Base-by-base conservation (phyloP, 352 stramenopile genomes). In the Pythium insidiosum region DNA sequence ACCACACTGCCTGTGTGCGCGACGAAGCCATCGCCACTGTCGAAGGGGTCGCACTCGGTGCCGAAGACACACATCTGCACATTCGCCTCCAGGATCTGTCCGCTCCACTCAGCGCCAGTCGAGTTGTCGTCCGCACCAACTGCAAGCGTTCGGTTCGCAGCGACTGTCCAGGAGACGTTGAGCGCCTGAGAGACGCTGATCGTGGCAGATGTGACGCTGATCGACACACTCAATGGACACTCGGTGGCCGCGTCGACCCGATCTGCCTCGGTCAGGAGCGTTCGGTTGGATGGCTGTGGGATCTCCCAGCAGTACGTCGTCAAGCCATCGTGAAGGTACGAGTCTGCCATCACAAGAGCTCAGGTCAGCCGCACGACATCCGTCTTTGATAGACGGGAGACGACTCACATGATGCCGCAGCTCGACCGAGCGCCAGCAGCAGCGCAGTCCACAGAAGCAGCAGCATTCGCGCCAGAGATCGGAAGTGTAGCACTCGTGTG, bases 21-120 rank as follows among this genome's bases (percentile, higher is more conserved):
- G 15, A 56, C 50, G 38, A 64, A 35, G 37, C 60, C 22, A 13
- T 64, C 44, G 42, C 56, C 56, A 41, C 60, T 50, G 36, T 46
- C 49, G 41, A 64, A 64, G 29, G 56, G 44, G 38, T 64, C 56
- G 44, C 56, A 64, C 18, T 50, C 56, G 18, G 56, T 64, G 26
- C 56, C 56, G 30, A 47, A 59, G 21, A 60, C 46, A 19, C 56
- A 64, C 34, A 50, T 56, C 41, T 64, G 56, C 16, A 64, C 36
- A 23, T 64, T 64, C 28, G 56, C 59, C 43, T 64, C 50, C 6
- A 64, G 50, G 41, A 64, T 64, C 33, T 64, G 56, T n/a, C n/a
- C n/a, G n/a, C n/a, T n/a, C n/a, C n/a, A n/a, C n/a, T n/a, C n/a
- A n/a, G n/a, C n/a, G n/a, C n/a, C n/a, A n/a, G n/a, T n/a, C n/a